These are phyloP conservation scores for Shiraia sp. DNA, from an alignment of 2,329 filamentous ascomycete species.

Conservation along the genomic window DNA sequence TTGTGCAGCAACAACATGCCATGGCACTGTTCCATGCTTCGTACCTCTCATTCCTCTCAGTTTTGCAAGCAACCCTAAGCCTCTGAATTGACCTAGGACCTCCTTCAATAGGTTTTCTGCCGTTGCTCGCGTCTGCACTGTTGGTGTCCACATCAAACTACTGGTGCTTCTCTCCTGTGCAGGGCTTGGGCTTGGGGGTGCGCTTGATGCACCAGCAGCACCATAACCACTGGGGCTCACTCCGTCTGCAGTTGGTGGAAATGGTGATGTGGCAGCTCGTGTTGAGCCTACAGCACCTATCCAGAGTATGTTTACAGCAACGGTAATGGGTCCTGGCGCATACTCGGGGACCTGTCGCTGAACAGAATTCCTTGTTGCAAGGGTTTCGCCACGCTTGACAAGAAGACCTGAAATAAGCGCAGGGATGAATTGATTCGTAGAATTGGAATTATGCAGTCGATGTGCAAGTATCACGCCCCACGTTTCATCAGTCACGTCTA, in stretches of 20 bases:
- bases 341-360: constrained; percentile 25
- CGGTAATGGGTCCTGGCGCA: constrained; percentile 34
- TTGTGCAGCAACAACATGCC: constrained; percentile 75
- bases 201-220: constrained; percentile 4
- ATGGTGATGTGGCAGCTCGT: constrained; percentile 35
- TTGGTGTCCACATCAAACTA: constrained; percentile 41
- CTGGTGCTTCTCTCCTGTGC: constrained; percentile 19
- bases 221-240: constrained; percentile 18
- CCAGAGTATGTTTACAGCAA: constrained; percentile 53
- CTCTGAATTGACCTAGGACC: constrained; percentile 70
- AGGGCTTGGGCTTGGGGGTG: constrained; percentile 12
- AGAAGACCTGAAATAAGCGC: constrained; percentile 49
- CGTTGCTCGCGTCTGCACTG: constrained; percentile 33
- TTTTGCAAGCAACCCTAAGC: constrained; percentile 69
- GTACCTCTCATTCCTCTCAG: constrained; percentile 64
- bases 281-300: constrained; percentile 47
- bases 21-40: constrained; percentile 67
- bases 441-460: constrained; percentile 47
- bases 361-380: constrained; percentile 14
- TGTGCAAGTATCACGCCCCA: constrained; percentile 75
- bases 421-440: constrained; percentile 38
- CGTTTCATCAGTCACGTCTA: constrained; percentile 74
- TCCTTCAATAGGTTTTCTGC: constrained; percentile 69
- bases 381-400: constrained; percentile 45
- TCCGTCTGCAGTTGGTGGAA: constrained; percentile 32